phyloP scores from a whole-genome alignment of 2,329 filamentous ascomycete genomes.

The Colletotrichum liaoningense region DNA sequence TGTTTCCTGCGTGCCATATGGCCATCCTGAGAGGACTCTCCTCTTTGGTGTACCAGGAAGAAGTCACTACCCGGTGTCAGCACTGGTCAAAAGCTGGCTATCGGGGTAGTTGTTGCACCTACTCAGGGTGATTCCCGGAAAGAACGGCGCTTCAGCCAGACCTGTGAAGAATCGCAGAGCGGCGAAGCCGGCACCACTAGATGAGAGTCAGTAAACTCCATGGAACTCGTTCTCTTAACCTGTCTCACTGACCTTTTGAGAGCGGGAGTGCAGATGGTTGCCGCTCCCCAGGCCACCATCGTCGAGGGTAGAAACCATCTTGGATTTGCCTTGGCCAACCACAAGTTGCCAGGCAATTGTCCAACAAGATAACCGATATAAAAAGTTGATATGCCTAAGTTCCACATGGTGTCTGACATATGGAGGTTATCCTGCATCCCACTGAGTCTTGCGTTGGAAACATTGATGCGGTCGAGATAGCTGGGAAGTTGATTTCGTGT shows the following conservation, averaged over 20 bases:
- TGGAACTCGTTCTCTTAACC: background rate
- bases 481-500: constrained; percentile 41
- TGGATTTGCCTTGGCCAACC: constrained; percentile 52
- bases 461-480: constrained; percentile 62
- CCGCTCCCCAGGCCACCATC: constrained; percentile 53
- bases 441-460: constrained; percentile 53
- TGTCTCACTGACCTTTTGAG: constrained; percentile 42
- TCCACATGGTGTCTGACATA: constrained; percentile 50
- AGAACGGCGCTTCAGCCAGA: constrained; percentile 50
- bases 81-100: background rate
- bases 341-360: constrained; percentile 57
- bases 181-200: constrained; percentile 40
- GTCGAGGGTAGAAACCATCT: constrained; percentile 50
- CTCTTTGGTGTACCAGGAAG: constrained; percentile 57
- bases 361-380: constrained; percentile 57
- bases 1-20: constrained; percentile 57
- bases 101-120: background rate
- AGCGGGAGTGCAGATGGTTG: constrained; percentile 54
- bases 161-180: constrained; percentile 43
- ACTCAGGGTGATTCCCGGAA: constrained; percentile 59
- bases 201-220: background rate
- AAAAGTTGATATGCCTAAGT: constrained; percentile 52
- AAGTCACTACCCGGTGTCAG: constrained; percentile 42
- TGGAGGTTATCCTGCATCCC: constrained; percentile 47
- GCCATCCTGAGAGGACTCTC: constrained; percentile 55